These are phyloP conservation scores for Cercospora sojina DNA, from an alignment of 2,329 filamentous ascomycete genomes.

Conservation along the genomic window DNA sequence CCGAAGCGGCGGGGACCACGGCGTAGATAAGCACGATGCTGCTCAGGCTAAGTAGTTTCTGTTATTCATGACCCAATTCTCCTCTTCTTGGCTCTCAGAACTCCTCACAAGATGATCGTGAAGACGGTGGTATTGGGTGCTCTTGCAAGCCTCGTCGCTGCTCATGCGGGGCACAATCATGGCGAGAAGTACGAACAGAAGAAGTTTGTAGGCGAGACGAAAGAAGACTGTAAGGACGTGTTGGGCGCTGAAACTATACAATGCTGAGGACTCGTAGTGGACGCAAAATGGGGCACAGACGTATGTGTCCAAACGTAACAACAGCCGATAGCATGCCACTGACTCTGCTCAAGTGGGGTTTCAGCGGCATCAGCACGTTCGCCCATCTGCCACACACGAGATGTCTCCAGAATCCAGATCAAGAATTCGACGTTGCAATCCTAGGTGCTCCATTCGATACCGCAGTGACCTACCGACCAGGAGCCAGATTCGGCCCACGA, in stretches of 20 bases:
- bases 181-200: conserved; percentile 23
- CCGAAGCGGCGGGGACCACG: conserved; percentile 13
- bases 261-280: conserved; percentile 14
- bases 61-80: conserved; percentile 10
- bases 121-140: not conserved
- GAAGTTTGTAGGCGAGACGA: conserved; percentile 31
- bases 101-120: not conserved
- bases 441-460: conserved; percentile 53
- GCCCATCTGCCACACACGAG: conserved; percentile 51
- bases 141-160: conserved; percentile 1
- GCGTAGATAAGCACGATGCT: conserved; percentile 21
- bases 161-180: conserved; percentile 22
- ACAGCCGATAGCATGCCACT: not conserved
- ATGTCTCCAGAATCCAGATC: conserved; percentile 50
- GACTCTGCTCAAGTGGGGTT: conserved; percentile 33
- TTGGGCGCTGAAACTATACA: not conserved
- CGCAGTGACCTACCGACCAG: conserved; percentile 48
- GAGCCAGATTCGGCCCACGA: conserved; percentile 74
- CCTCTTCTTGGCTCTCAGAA: not conserved
- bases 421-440: conserved; percentile 49
- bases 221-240: conserved; percentile 24
- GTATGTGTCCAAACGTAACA: conserved; percentile 10
- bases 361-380: conserved; percentile 39
- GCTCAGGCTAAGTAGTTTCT: conserved; percentile 17
- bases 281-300: conserved; percentile 35